Percentiles rank a stretch among this genome's conserved stretches.
Evolutionary conservation across 352 stramenopile species (phyloP).

Genomic region (Phytophthora lateralis): DNA sequence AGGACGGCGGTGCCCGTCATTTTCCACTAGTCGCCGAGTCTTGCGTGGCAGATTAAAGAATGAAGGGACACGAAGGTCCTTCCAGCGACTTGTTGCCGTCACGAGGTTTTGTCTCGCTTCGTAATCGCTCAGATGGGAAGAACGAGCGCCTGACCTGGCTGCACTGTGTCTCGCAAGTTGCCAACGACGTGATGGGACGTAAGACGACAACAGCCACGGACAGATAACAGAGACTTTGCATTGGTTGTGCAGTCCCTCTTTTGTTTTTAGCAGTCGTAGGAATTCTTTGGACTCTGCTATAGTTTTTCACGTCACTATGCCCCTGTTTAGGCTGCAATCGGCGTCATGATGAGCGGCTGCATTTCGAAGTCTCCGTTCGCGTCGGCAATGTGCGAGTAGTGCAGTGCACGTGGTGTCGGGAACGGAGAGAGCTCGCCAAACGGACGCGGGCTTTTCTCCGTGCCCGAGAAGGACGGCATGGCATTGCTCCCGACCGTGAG

Average conservation of each 20-base stretch:
- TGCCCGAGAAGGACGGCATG: constrained; percentile 22
- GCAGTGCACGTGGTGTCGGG: constrained; percentile 7
- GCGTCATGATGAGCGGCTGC: constrained; percentile 32
- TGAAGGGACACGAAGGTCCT: constrained; percentile 18
- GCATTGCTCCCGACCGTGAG: constrained; percentile 10
- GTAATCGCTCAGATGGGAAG: constrained; percentile 30
- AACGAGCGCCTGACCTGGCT: constrained; percentile 4
- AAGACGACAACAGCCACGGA: neutral
- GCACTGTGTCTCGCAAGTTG: constrained; percentile 1
- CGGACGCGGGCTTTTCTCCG: constrained; percentile 18
- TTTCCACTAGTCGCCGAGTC: constrained; percentile 14
- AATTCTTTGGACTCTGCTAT: constrained; percentile 14
- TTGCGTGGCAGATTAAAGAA: constrained; percentile 15
- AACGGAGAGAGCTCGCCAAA: constrained; percentile 20
- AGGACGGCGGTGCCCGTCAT: constrained; percentile 30
- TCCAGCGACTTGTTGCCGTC: neutral
- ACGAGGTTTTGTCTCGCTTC: neutral
- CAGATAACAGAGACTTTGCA: neutral
- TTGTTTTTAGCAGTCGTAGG: constrained; percentile 20
- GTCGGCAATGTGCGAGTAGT: constrained; percentile 18
- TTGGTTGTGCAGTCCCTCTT: constrained; percentile 5
- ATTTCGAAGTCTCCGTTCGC: constrained; percentile 22
- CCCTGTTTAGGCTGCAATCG: constrained; percentile 18
- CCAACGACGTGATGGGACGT: constrained; percentile 16
- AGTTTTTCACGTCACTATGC: constrained; percentile 9